Conservation (phyloP, 495 filamentous ascomycete species). For the Schizothecium vesticola region DNA sequence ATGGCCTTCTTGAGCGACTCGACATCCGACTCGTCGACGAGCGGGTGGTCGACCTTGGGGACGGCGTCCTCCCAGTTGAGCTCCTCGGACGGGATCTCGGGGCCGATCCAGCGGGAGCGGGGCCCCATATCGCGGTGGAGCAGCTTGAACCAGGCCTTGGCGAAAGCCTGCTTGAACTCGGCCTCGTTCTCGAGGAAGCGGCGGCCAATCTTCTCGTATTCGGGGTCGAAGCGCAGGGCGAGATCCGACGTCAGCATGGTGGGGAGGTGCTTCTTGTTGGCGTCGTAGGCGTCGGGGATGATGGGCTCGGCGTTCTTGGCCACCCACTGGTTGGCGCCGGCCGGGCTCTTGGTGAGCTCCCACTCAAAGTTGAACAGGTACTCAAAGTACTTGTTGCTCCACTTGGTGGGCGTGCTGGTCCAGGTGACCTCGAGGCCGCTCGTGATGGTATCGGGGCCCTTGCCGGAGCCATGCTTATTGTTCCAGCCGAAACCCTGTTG, state of each 20-base stretch:
- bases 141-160: conserved; percentile 73
- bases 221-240: conserved; percentile 61
- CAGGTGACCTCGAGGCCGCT: conserved; percentile 68
- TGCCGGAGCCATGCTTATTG: conserved; percentile 53
- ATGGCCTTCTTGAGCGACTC: conserved; percentile 59
- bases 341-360: conserved; percentile 67
- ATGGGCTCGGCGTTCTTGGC: conserved; percentile 59
- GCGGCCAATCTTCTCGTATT: conserved; percentile 67
- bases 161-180: conserved; percentile 59
- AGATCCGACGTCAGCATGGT: conserved; percentile 67
- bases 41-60: conserved; percentile 48
- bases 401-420: conserved; percentile 65
- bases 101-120: conserved; percentile 59
- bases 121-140: conserved; percentile 70
- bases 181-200: conserved; percentile 60
- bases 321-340: conserved; percentile 67
- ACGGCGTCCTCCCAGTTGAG: conserved; percentile 63
- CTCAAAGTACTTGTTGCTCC: conserved; percentile 61
- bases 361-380: conserved; percentile 74
- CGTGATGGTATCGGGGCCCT: conserved; percentile 63
- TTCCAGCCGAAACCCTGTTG: conserved; percentile 64
- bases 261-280: conserved; percentile 59
- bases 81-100: conserved; percentile 59
- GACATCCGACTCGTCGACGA: conserved; percentile 55
- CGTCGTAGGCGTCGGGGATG: conserved; percentile 63